These are phyloP conservation scores for Gentiana dahurica DNA, from an alignment of 257 asterid genomes.

Conservation along the genomic window DNA sequence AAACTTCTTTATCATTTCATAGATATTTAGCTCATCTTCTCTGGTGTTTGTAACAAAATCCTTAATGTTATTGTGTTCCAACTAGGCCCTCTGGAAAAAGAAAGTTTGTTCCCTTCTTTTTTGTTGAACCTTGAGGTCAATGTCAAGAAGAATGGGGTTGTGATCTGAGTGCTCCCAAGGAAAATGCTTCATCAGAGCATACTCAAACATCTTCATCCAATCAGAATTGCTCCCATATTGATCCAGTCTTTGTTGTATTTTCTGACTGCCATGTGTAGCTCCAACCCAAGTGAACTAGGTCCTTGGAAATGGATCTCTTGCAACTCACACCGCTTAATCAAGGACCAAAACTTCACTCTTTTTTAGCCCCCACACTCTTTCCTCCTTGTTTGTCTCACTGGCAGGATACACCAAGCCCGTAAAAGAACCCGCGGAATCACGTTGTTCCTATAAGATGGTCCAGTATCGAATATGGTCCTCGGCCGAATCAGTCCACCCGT, in stretches of 20 bases:
- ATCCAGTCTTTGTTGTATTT: not conserved
- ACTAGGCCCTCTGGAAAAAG: not conserved
- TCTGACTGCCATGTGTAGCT: not conserved
- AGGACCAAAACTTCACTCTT: not conserved
- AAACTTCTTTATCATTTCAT: not conserved
- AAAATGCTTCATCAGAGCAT: not conserved
- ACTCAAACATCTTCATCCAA: not conserved
- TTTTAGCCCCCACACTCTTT: not conserved
- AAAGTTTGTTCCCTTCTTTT: not conserved
- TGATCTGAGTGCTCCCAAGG: not conserved
- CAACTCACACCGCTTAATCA: not conserved
- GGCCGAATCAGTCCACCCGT: too few species aligned
- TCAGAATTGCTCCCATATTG: not conserved
- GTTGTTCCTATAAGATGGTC: too few species aligned
- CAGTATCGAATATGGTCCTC: too few species aligned
- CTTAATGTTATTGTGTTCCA: not conserved
- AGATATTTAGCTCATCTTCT: not conserved
- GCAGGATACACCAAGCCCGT: too few species aligned
- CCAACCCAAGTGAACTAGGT: not conserved
- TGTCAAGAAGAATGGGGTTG: not conserved
- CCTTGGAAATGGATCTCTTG: not conserved
- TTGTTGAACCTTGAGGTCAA: not conserved
- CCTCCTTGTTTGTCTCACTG: not conserved
- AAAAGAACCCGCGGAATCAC: too few species aligned
- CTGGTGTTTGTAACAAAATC: not conserved